A percentile compares a stretch with the other conserved stretches of the same genome.
phyloP scores from a whole-genome alignment of 495 filamentous ascomycete genomes.

The Neurospora sp. region DNA sequence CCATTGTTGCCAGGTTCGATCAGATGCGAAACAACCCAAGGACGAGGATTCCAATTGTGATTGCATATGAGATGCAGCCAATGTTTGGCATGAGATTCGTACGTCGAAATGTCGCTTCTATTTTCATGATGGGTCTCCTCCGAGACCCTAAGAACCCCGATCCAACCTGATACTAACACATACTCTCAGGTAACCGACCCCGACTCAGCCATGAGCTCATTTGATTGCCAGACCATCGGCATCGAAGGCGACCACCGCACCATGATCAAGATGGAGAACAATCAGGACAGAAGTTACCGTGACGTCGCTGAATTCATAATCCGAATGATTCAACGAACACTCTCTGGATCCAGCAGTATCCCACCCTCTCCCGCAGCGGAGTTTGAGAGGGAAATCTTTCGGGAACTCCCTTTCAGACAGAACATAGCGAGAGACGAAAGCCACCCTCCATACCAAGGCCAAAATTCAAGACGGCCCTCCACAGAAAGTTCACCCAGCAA shows the following conservation, averaged over 20 bases:
- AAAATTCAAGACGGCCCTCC: not conserved
- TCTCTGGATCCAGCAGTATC: not conserved
- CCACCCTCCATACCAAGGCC: not conserved
- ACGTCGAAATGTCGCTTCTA: not conserved
- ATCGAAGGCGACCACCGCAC: conserved; percentile 10
- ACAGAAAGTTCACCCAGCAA: not conserved
- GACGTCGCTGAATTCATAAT: conserved; percentile 4
- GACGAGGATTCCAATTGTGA: conserved; percentile 5
- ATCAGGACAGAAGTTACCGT: conserved; percentile 6
- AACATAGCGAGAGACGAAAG: not conserved
- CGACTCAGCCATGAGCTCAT: conserved; percentile 6
- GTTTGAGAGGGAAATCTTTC: not conserved
- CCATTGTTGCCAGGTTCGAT: conserved; percentile 6
- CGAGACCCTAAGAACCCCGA: not conserved
- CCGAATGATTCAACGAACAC: conserved; percentile 6
- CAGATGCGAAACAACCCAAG: conserved; percentile 5
- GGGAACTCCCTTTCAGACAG: not conserved
- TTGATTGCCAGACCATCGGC: not conserved
- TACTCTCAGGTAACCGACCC: conserved; percentile 2
- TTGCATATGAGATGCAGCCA: conserved; percentile 6
- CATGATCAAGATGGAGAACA: conserved; percentile 10
- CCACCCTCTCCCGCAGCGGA: not conserved
- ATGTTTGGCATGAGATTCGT: conserved; percentile 8
- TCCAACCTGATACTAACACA: not conserved
- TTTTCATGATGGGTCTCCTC: not conserved